Conservation (phyloP, 2,329 filamentous ascomycete species). For the Aspergillus sclerotialis region DNA sequence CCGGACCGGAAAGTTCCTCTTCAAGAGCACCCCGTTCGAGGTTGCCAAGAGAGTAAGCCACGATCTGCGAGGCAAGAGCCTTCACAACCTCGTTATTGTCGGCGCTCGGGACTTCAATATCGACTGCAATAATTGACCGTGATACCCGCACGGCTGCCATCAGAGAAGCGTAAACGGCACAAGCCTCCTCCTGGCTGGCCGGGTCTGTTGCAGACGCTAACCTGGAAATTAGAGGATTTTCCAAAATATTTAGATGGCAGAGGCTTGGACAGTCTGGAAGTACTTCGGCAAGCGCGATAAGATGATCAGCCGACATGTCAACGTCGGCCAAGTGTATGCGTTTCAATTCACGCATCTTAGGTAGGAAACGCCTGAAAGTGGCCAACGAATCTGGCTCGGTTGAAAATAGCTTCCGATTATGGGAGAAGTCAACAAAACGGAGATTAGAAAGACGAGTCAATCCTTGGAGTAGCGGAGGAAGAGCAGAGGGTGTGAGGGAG, state of each 20-base stretch:
- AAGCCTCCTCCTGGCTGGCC: conserved; percentile 82
- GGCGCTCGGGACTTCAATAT: conserved; percentile 77
- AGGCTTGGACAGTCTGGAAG: conserved; percentile 74
- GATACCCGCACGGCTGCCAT: conserved; percentile 83
- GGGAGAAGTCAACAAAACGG: conserved; percentile 84
- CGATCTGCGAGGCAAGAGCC: conserved; percentile 86
- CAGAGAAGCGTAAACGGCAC: conserved; percentile 84
- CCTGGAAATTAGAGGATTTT: conserved; percentile 59
- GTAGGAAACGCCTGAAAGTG: conserved; percentile 74
- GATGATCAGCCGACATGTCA: conserved; percentile 75
- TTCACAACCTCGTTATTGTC: conserved; percentile 87
- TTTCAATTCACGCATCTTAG: conserved; percentile 69
- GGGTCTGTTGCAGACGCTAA: conserved; percentile 74
- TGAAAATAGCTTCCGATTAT: conserved; percentile 76
- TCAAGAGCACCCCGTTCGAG: conserved; percentile 71
- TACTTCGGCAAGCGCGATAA: conserved; percentile 83
- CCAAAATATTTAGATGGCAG: conserved; percentile 78
- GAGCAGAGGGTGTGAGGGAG: conserved; percentile 64
- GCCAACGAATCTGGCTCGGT: conserved; percentile 65
- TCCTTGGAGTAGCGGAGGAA: conserved; percentile 69
- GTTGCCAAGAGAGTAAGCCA: conserved; percentile 88
- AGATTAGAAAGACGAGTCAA: conserved; percentile 65
- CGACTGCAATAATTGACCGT: conserved; percentile 75
- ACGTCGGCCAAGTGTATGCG: conserved; percentile 83
- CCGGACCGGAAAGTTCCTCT: conserved; percentile 45